These are phyloP conservation scores for Nakaseomyces sp. DNA, from an alignment of 1,139 yeast genomes.

Conservation along the genomic window DNA sequence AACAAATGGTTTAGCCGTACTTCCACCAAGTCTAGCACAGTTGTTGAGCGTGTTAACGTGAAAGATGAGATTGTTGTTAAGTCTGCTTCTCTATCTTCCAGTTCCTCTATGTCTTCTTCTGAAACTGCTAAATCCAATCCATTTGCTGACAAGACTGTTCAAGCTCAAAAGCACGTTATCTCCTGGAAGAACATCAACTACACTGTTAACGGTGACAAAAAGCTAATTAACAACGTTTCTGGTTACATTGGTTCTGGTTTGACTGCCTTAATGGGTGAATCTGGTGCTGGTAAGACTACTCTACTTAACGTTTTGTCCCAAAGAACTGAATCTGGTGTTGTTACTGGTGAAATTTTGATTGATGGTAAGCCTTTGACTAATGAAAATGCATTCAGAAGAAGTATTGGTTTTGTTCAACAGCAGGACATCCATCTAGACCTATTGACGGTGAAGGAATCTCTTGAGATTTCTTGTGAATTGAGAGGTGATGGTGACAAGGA, in stretches of 20 bases:
- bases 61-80: constrained; percentile 5
- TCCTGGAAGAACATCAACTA: constrained; percentile 42
- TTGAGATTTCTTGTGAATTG: constrained; percentile 42
- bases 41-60: not conserved
- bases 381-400: constrained; percentile 38
- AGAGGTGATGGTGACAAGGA: constrained; percentile 42
- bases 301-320: constrained; percentile 44
- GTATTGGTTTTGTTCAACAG: constrained; percentile 54
- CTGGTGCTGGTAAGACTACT: constrained; percentile 58
- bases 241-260: constrained; percentile 47
- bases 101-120: constrained; percentile 12
- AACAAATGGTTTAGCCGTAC: constrained; percentile 2
- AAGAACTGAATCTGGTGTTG: constrained; percentile 42
- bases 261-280: constrained; percentile 52
- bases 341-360: constrained; percentile 48
- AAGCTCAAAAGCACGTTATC: constrained; percentile 35
- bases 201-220: constrained; percentile 33
- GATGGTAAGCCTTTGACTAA: constrained; percentile 41
- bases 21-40: not conserved
- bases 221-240: constrained; percentile 39
- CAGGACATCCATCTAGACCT: constrained; percentile 46
- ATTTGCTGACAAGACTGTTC: constrained; percentile 34
- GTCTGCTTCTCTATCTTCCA: constrained; percentile 9
- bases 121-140: constrained; percentile 28
- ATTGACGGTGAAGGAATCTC: constrained; percentile 45